Evolutionary conservation across 2,329 filamentous ascomycete species (phyloP).

Genomic region (Exophiala spinifera): DNA sequence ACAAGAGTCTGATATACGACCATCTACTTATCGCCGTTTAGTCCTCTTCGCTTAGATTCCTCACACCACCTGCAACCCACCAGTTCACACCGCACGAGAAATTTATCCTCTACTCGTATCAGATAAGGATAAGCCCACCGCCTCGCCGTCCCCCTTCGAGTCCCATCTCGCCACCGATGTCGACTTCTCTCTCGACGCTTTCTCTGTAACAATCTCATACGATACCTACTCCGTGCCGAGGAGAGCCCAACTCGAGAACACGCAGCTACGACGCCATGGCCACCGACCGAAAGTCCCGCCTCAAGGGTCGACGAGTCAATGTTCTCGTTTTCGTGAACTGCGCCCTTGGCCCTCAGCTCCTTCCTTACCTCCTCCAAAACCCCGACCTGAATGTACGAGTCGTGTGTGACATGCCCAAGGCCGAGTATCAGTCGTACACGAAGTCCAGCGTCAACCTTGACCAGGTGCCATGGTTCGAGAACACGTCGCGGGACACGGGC

Average conservation of each 20-base stretch:
- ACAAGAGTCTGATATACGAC: background rate
- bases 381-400: constrained; percentile 28
- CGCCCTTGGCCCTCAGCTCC: constrained; percentile 28
- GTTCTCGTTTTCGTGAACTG: constrained; percentile 25
- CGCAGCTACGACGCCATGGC: constrained; percentile 7
- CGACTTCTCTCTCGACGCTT: background rate
- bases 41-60: too few relatives aligned
- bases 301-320: constrained; percentile 25
- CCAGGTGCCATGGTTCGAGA: constrained; percentile 27
- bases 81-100: too few relatives aligned
- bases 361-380: constrained; percentile 27
- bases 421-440: constrained; percentile 25
- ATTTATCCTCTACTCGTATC: background rate
- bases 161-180: constrained; percentile 11
- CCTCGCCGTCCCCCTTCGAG: background rate
- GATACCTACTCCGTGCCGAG: background rate
- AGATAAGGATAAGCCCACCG: background rate
- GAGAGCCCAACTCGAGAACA: background rate
- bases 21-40: too few relatives aligned
- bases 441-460: constrained; percentile 18
- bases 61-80: constrained; percentile 5
- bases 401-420: constrained; percentile 22
- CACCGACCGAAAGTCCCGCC: constrained; percentile 4
- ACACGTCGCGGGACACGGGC: constrained; percentile 26
- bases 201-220: background rate